These are phyloP conservation scores for Podaxis pistillaris DNA, from an alignment of 768 basidiomycete genomes.

Conservation along the genomic window DNA sequence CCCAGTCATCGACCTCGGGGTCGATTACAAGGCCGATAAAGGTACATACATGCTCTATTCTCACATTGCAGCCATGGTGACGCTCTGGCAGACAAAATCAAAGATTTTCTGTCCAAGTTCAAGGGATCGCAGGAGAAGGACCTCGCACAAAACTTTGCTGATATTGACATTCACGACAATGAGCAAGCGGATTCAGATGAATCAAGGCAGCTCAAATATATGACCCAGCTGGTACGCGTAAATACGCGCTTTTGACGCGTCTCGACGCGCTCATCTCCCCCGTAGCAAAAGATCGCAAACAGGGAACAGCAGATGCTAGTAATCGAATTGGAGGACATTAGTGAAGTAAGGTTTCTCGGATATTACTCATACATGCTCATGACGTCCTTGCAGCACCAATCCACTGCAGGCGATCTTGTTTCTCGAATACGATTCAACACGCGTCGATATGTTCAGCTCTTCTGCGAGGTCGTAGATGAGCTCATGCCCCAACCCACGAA, in stretches of 20 bases:
- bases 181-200: constrained; percentile 32
- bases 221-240: constrained; percentile 73
- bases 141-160: constrained; percentile 62
- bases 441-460: constrained; percentile 85
- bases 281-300: constrained; percentile 89
- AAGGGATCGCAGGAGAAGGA: constrained; percentile 60
- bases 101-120: constrained; percentile 69
- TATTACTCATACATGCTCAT: constrained; percentile 15
- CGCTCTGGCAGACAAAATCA: constrained; percentile 56
- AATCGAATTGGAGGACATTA: constrained; percentile 87
- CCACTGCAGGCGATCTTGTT: constrained; percentile 72
- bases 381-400: constrained; percentile 52
- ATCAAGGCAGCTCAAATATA: constrained; percentile 65
- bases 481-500: constrained; percentile 86
- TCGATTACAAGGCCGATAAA: constrained; percentile 74
- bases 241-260: constrained; percentile 26
- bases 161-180: constrained; percentile 64
- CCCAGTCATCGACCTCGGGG: constrained; percentile 53
- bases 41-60: constrained; percentile 35
- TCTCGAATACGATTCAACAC: constrained; percentile 79
- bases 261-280: constrained; percentile 21
- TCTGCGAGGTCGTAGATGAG: constrained; percentile 87
- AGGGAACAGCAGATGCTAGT: constrained; percentile 87
- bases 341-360: constrained; percentile 43
- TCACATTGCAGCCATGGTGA: not conserved